A percentile compares a stretch with the other conserved stretches of the same genome.
Evolutionary conservation across 805 yeast species (phyloP).

Genomic region (Myxozyma kluyveri): DNA sequence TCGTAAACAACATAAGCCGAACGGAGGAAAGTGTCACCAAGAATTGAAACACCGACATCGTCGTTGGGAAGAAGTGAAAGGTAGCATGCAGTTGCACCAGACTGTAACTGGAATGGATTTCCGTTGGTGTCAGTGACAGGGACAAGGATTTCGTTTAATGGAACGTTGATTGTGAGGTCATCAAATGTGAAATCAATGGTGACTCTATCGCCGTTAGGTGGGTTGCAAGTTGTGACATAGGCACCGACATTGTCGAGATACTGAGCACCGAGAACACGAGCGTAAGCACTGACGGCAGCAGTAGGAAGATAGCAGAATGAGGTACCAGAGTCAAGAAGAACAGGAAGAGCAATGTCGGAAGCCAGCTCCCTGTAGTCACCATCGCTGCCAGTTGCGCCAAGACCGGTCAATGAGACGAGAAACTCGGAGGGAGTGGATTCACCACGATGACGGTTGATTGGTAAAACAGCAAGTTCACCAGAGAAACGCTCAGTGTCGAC

Average conservation of each 20-base stretch:
- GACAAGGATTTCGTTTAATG: constrained; percentile 37
- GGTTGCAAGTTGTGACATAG: constrained; percentile 44
- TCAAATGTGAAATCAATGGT: constrained; percentile 49
- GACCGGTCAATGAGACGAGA: constrained; percentile 20
- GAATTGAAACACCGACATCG: constrained; percentile 39
- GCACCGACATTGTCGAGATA: constrained; percentile 42
- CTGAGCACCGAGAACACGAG: constrained; percentile 41
- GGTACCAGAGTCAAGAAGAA: constrained; percentile 57
- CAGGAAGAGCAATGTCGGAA: constrained; percentile 35
- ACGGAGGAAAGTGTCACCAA: constrained; percentile 67
- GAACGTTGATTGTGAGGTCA: constrained; percentile 51
- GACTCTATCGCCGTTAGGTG: constrained; percentile 30
- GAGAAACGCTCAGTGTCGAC: constrained; percentile 48
- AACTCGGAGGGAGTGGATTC: constrained; percentile 23
- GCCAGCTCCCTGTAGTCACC: constrained; percentile 4
- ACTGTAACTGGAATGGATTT: constrained; percentile 18
- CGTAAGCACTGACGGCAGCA: constrained; percentile 36
- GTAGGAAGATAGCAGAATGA: constrained; percentile 51
- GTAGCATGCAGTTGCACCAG: constrained; percentile 31
- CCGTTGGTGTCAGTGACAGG: constrained; percentile 21
- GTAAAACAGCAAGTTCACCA: constrained; percentile 40
- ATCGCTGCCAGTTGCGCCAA: constrained; percentile 18
- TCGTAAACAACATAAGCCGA: constrained; percentile 67
- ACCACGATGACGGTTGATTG: constrained; percentile 11
- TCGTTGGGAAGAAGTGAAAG: constrained; percentile 35